Evolutionary conservation across 768 basidiomycete species (phyloP).

Genomic region (Trametes elegans): DNA sequence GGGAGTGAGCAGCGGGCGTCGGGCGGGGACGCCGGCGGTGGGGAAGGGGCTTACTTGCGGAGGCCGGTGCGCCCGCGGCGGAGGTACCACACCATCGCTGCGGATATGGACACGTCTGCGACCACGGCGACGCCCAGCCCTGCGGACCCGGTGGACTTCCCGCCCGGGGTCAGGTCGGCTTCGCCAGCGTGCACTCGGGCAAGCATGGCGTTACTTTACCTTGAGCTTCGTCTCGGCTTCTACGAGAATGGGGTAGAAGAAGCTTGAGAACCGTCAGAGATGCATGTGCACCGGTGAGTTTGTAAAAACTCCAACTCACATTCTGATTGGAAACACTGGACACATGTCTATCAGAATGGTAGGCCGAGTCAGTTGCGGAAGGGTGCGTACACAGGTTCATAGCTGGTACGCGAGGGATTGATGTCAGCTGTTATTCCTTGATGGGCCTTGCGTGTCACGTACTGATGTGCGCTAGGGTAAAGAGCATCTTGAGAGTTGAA

Average conservation of each 20-base stretch:
- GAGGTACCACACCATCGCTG: constrained; percentile 1
- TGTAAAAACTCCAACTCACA: not conserved
- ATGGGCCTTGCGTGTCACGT: no score
- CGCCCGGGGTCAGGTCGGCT: no score
- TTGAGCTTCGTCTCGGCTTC: constrained; percentile 2
- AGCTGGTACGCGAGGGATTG: not conserved
- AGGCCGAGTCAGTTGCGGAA: not conserved
- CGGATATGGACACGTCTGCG: constrained; percentile 1
- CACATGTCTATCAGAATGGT: no score
- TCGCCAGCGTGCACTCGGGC: no score
- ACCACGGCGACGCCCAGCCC: constrained; percentile 2
- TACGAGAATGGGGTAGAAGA: not conserved
- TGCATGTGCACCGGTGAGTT: no score
- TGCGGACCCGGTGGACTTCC: not conserved
- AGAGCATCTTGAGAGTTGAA: no score
- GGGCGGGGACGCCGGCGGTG: not conserved
- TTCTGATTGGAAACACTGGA: constrained; percentile 1
- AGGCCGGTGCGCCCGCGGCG: not conserved
- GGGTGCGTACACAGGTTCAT: not conserved
- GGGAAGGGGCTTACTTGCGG: not conserved
- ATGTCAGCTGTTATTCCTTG: no score
- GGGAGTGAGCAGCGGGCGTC: not conserved
- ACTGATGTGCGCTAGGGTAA: no score
- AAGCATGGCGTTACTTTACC: no score
- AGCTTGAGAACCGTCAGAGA: no score